Base-by-base conservation (phyloP, 805 yeast genomes). In the Tetrapisispora phaffii region DNA sequence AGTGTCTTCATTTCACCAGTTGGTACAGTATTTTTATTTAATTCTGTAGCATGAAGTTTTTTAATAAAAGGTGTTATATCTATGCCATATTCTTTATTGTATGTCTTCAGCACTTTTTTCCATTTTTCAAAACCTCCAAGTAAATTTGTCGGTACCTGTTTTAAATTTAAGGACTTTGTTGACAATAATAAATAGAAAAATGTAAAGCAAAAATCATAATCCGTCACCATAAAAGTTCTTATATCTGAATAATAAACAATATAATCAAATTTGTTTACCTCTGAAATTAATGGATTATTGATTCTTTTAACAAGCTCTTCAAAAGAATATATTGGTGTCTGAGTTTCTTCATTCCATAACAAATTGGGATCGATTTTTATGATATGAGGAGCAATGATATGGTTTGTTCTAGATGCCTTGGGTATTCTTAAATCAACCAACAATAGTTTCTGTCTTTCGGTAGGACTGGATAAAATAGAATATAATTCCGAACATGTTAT, bases 51-150 rank as follows among this genome's bases (percentile, higher is more conserved):
- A 44, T 21, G 49, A 2, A 26, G 45, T 32, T 47, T 50, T 47
- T 49, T 52, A 2, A 59, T 42, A 44, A 50, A 59, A 19, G 48
- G 50, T n/a, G 51, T 54, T 4, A 55, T 50, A 12, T 47, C 50
- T 20, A 68, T 56, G 5, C 49, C 47, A 21, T 50, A 55, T 21
- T 55, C 50, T 12, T 46, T 49, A 9, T 62, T 50, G n/a, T 60
- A 55, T 9, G 59, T 61, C 9, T 60, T 59, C 9, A 69, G 34
- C 21, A 57, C 58, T 33, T 60, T 58, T 16, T 60, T 50, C 77
- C 77, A 73, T 37, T 70, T 66, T 34, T 67, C 68, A 46, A 65
- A 69, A 1, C 77, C 77, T 21, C 78, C 78, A 19, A 66, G 53
- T 23, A 74, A 49, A 31, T 55, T 49, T 26, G 61, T 61, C 19